These are phyloP conservation scores for Turritis glabra DNA, from an alignment of 345 rosid genomes.

Conservation along the genomic window DNA sequence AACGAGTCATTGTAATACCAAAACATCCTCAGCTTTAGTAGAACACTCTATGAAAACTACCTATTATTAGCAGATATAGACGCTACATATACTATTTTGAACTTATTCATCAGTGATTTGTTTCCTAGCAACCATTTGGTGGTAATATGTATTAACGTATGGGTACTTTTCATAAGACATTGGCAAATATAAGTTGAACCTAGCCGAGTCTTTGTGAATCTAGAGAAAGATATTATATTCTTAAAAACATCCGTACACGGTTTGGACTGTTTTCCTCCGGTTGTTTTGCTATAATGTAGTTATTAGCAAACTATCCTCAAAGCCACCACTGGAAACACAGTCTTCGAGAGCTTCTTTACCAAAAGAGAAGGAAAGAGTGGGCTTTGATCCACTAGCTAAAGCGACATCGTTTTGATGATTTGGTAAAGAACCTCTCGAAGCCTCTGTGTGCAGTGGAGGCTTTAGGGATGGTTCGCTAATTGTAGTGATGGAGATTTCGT, in stretches of 20 bases:
- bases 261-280: not conserved
- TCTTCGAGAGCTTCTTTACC: no score
- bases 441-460: no score
- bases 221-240: not conserved
- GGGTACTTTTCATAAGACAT: not conserved
- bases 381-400: no score
- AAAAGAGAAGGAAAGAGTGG: no score
- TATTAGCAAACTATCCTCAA: no score
- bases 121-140: not conserved
- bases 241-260: not conserved
- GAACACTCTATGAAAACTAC: not conserved
- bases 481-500: not conserved
- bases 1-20: conserved; percentile 4
- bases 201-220: not conserved
- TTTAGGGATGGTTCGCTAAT: no score
- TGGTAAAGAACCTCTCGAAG: no score
- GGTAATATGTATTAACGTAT: not conserved
- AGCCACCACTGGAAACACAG: no score
- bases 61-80: not conserved
- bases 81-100: not conserved
- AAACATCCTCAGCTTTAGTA: conserved; percentile 13
- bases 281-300: not conserved
- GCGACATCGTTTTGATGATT: no score
- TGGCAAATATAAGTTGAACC: not conserved
- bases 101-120: not conserved